A percentile compares a stretch with the other conserved stretches of the same genome.
phyloP scores from a whole-genome alignment of 1,284 basidiomycete species.

The Cystobasidiaceae sp. region DNA sequence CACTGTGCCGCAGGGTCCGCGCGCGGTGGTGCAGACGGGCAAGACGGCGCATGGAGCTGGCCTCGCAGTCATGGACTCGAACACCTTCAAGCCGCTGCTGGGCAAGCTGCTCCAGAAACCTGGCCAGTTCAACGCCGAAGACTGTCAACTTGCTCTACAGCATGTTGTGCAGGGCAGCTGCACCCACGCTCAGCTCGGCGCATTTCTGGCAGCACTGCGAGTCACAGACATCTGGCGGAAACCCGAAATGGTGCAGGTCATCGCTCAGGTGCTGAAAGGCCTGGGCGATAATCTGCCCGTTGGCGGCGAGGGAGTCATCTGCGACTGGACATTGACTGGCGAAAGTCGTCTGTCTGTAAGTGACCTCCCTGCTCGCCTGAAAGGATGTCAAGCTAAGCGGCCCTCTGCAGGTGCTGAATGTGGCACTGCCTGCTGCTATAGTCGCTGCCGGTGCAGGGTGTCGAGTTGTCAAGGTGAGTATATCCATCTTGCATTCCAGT shows the following conservation, averaged over 20 bases:
- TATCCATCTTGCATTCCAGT: background rate
- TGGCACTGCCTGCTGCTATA: conserved; percentile 89
- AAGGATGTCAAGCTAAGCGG: conserved; percentile 75
- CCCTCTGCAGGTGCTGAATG: conserved; percentile 94
- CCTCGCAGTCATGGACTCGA: conserved; percentile 1
- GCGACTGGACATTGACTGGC: conserved; percentile 52
- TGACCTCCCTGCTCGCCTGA: background rate
- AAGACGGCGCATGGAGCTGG: too few relatives aligned
- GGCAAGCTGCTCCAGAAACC: conserved; percentile 24
- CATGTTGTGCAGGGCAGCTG: conserved; percentile 28
- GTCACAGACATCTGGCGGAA: conserved; percentile 40
- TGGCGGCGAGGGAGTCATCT: conserved; percentile 53
- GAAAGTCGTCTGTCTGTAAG: conserved; percentile 21
- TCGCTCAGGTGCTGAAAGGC: conserved; percentile 64
- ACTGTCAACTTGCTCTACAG: conserved; percentile 33
- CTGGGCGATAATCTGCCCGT: conserved; percentile 14
- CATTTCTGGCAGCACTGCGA: conserved; percentile 40
- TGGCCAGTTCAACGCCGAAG: conserved; percentile 21
- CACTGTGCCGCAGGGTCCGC: too few relatives aligned
- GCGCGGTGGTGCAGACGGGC: too few relatives aligned
- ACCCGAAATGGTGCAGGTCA: conserved; percentile 53
- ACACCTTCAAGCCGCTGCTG: conserved; percentile 32
- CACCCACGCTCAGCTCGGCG: conserved; percentile 40
- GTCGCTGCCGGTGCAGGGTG: conserved; percentile 95
- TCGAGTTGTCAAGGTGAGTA: conserved; percentile 78